phyloP scores from a whole-genome alignment of 2,329 filamentous ascomycete genomes.

The Aspergillus glaucus region DNA sequence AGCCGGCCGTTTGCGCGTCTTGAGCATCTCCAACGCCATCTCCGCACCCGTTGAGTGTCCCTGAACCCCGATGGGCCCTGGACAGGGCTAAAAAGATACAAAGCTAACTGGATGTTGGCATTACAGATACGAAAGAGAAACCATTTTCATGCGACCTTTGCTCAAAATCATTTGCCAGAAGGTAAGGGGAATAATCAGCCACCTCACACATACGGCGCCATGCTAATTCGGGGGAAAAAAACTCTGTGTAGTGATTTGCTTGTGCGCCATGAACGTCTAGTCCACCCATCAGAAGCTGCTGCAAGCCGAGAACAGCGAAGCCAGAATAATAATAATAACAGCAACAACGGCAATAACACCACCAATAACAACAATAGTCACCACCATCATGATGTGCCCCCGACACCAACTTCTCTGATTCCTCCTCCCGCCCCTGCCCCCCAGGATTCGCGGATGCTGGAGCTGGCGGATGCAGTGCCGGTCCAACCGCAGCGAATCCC shows the following conservation, averaged over 20 bases:
- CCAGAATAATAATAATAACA: conserved; percentile 15
- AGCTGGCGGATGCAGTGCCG: conserved; percentile 39
- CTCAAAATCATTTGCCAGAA: conserved; percentile 44
- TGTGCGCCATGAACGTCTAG: conserved; percentile 45
- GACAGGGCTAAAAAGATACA: background rate
- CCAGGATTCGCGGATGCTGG: conserved; percentile 41
- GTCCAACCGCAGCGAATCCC: conserved; percentile 33
- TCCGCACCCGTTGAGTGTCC: conserved; percentile 45
- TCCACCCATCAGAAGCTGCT: conserved; percentile 40
- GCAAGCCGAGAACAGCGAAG: conserved; percentile 34
- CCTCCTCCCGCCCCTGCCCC: conserved; percentile 29
- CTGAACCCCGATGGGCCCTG: conserved; percentile 10
- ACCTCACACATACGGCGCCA: conserved; percentile 7
- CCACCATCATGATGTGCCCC: conserved; percentile 24
- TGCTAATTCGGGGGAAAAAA: conserved; percentile 17
- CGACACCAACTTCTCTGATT: conserved; percentile 31
- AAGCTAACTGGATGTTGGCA: conserved; percentile 19
- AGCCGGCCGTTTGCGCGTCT: conserved; percentile 43
- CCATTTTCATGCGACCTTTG: conserved; percentile 46
- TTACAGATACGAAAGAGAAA: conserved; percentile 44
- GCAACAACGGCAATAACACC: conserved; percentile 8
- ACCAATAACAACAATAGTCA: conserved; percentile 16
- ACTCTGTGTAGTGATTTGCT: conserved; percentile 37
- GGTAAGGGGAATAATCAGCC: conserved; percentile 20
- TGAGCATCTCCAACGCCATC: conserved; percentile 47